Base-by-base conservation (phyloP, 2,329 filamentous ascomycete genomes). In the Cordyceps cateniannulata region DNA sequence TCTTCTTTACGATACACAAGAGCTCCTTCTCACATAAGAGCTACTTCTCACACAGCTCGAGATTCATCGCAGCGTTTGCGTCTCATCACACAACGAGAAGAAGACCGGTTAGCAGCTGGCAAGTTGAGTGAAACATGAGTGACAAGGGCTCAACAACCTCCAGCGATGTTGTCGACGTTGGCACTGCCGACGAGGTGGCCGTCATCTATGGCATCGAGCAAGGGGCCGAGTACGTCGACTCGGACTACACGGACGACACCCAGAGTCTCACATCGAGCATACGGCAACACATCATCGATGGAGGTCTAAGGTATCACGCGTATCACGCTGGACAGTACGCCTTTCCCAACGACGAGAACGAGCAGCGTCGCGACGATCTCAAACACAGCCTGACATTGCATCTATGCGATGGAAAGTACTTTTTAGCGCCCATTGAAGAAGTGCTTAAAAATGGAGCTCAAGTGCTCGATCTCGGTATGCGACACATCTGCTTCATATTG, bases 381-480 rank as follows among this genome's bases (percentile, higher is more conserved):
- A 76, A 77, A 62, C 75, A 77, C 61, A 66, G 72, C 35, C 65
- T 78, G 63, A 75, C 74, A 3, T 63, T 76, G 3, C 70, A 75
- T 8, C 59, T 78, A 16, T 76, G 74, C 48, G 71, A 73, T 8
- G 75, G 73, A 3, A 70, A 68, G 48, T 72, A 73, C 35, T 81
- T 80, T 62, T 75, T 75, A 62, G 73, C 79, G 2, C 80, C 80
- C 0, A 67, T 81, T 16, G 71, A 76, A 10, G 65, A 72, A 1
- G 45, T 66, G 7, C 63, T 82, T 32, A 67, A 71, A 48, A 62
- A 63, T 3, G 56, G 78, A 0, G 78, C 69, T 0, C 70, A 76
- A 52, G 76, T 81, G 3, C 72, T 81, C 24, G 80, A 82, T 63
- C 65, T 82, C 22, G 80, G 79, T 75, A 67, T 60, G 74, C 5